A percentile compares a stretch with the other conserved stretches of the same genome.
Conservation (phyloP, 1,139 yeast species). For the Scheffersomyces quercinus region DNA sequence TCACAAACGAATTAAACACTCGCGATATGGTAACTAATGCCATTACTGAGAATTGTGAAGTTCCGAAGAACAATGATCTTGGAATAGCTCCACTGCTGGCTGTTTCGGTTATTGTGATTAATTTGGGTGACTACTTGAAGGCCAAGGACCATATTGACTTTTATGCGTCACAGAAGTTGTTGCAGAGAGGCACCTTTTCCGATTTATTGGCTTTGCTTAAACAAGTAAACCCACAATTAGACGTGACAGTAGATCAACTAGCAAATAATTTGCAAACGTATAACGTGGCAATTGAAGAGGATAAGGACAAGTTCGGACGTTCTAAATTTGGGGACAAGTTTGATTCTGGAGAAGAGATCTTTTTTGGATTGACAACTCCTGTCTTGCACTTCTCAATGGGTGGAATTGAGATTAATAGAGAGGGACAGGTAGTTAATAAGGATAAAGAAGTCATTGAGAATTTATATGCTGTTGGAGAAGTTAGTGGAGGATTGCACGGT, state of each 20-base stretch:
- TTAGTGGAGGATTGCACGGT: constrained; percentile 43
- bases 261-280: constrained; percentile 14
- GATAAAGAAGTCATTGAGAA: constrained; percentile 19
- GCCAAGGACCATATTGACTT: constrained; percentile 33
- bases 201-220: constrained; percentile 20
- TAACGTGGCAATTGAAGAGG: constrained; percentile 9
- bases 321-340: constrained; percentile 16
- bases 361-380: constrained; percentile 38
- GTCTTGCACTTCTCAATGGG: constrained; percentile 45
- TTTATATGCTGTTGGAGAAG: constrained; percentile 41
- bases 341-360: constrained; percentile 13
- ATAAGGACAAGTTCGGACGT: constrained; percentile 22
- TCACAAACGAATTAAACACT: constrained; percentile 36
- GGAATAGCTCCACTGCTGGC: constrained; percentile 11
- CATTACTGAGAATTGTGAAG: constrained; percentile 21
- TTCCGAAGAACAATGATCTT: constrained; percentile 13
- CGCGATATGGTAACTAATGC: constrained; percentile 35
- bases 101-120: constrained; percentile 28
- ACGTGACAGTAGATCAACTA: constrained; percentile 9
- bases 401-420: constrained; percentile 31
- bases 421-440: constrained; percentile 25
- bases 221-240: constrained; percentile 13
- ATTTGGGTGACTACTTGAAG: constrained; percentile 24
- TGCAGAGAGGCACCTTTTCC: constrained; percentile 23
- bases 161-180: constrained; percentile 27